Conservation (phyloP, 352 stramenopile species). For the Globisporangium paroecandrum region DNA sequence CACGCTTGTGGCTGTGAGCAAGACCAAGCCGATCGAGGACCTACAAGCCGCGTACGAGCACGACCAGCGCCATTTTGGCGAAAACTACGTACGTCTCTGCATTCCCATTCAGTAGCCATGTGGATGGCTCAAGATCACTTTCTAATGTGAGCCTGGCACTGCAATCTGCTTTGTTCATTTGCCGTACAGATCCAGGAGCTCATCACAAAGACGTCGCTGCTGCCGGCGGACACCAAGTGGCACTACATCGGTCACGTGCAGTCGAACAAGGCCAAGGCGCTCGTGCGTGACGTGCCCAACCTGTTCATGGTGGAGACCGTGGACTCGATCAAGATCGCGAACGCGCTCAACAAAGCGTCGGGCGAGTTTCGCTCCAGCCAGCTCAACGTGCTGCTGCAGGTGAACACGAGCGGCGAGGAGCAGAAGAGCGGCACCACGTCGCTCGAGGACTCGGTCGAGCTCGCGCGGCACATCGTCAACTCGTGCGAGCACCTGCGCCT, state of each 20-base stretch:
- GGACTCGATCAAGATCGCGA: conserved; percentile 94
- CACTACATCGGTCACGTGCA: conserved; percentile 99
- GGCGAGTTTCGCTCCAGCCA: conserved; percentile 56
- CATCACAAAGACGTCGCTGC: conserved; percentile 88
- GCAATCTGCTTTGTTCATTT: too few relatives aligned
- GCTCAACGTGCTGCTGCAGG: conserved; percentile 95
- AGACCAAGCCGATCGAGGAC: conserved; percentile 91
- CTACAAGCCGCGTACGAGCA: conserved; percentile 88
- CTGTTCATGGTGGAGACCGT: conserved; percentile 97
- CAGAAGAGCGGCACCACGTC: conserved; percentile 94
- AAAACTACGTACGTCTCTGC: conserved; percentile 93
- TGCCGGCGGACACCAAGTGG: conserved; percentile 93
- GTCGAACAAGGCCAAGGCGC: conserved; percentile 95
- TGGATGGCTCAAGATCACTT: conserved; percentile 10
- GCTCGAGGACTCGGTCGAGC: conserved; percentile 66
- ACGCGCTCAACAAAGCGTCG: conserved; percentile 91
- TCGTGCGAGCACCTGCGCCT: conserved; percentile 92
- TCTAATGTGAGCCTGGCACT: neutral
- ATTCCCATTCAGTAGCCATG: neutral
- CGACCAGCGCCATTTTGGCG: conserved; percentile 94
- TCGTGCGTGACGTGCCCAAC: conserved; percentile 91
- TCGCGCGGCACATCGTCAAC: conserved; percentile 86
- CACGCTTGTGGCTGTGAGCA: conserved; percentile 92
- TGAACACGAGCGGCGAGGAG: conserved; percentile 98
- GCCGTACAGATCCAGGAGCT: conserved; percentile 91